Base-by-base conservation (phyloP, 345 rosid genomes). In the Eucalyptus caleyi region DNA sequence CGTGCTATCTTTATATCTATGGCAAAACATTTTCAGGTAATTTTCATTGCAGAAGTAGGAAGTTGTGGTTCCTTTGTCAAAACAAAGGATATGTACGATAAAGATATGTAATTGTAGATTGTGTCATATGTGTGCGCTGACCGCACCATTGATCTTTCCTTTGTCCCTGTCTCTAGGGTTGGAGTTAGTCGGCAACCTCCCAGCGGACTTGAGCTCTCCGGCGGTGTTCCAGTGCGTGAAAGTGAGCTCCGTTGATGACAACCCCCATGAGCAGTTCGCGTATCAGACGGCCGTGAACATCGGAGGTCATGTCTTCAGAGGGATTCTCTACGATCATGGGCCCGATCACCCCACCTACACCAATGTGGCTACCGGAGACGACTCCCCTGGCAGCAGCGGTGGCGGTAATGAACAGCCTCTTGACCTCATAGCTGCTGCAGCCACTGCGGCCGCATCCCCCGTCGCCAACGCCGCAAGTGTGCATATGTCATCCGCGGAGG, bases 251-350 rank as follows among this genome's bases (percentile, higher is more conserved):
- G 42, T 89, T 11, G 94, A 93, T 11, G 94, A 93, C 32, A 93
- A 92, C 42, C 81, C 85, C 24, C 89, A 91, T 3, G 95, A 93
- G 16, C 92, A 90, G 89, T 90, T 56, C 34, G 95, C 94, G 3
- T 93, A 93, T 86, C 94, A 93, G 88, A 91, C 95, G 19, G 91
- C 94, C 8, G 94, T 93, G 40, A 93, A 90, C 89, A 93, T 93
- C 4, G 93, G 93, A 9, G 94, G 95, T n/a, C 95, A 91, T 62
- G 67, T 93, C 18, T 93, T 93, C 89, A 91, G 85, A 87, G 95
- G 95, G 87, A 92, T 93, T 89, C 94, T 93, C 51, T 93, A 93
- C 34, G 95, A 93, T 90, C 94, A 91, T 27, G 95, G 95, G 42
- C 95, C 93, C 23, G 93, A 92, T 40, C 83, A 77, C 16, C 47